A percentile compares a stretch with the other conserved stretches of the same genome.
Evolutionary conservation across 2,329 filamentous ascomycete species (phyloP).

Genomic region (Zalaria obscura): DNA sequence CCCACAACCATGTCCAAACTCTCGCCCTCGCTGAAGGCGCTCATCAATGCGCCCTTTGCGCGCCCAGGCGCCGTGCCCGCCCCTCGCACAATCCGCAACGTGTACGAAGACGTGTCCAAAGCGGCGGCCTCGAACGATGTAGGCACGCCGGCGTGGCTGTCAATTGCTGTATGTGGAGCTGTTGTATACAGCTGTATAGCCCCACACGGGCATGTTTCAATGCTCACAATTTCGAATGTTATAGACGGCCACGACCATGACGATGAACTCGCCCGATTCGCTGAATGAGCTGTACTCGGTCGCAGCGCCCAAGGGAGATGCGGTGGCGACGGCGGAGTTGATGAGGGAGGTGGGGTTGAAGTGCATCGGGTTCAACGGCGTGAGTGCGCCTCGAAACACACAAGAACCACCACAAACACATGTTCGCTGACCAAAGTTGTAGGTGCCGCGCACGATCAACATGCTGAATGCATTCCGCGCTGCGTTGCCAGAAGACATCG

Average conservation of each 20-base stretch:
- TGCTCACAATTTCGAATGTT: no score
- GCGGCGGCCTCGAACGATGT: conserved; percentile 50
- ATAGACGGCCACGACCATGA: conserved; percentile 69
- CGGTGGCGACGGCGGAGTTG: conserved; percentile 47
- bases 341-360: conserved; percentile 65
- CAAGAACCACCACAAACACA: no score
- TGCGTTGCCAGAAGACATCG: conserved; percentile 43
- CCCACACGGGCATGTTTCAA: no score
- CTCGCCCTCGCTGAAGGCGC: conserved; percentile 53
- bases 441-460: conserved; percentile 74
- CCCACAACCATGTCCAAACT: conserved; percentile 51
- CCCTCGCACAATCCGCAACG: conserved; percentile 45
- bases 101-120: conserved; percentile 50
- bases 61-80: conserved; percentile 52
- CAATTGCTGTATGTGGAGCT: conserved; percentile 40
- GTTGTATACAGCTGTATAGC: not conserved
- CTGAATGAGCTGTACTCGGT: conserved; percentile 47
- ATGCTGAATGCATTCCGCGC: conserved; percentile 58
- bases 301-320: conserved; percentile 16
- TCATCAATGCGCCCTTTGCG: conserved; percentile 58
- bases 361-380: conserved; percentile 66
- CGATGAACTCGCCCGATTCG: conserved; percentile 71
- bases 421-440: no score
- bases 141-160: conserved; percentile 50
- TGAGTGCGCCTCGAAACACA: conserved; percentile 15